Base-by-base conservation (phyloP, 2,329 filamentous ascomycete genomes). In the Thermothelomyces thermophilus region DNA sequence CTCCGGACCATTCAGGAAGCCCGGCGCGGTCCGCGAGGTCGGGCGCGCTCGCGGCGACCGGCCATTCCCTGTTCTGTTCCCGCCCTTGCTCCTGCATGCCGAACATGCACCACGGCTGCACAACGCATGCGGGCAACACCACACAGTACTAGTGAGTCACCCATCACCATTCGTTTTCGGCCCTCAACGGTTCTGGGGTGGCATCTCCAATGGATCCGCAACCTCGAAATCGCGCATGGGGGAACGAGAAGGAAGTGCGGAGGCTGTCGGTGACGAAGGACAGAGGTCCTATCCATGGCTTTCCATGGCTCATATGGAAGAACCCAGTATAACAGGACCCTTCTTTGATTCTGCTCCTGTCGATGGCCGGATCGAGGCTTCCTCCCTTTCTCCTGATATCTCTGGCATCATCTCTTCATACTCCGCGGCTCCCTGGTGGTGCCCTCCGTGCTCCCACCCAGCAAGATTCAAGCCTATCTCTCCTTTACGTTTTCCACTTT, bases 101-200 rank as follows among this genome's bases (percentile, higher is more conserved):
- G 46, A 40, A 50, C 33, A 46, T 55, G 52, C 51, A 45, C 41
- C n/a, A 46, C 46, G 35, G 43, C 44, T 56, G 53, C 51, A 46
- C 22, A 42, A 19, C 26, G 41, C 22, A 51, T 47, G 41, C 51
- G 37, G 47, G n/a, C n/a, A n/a, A n/a, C n/a, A n/a, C n/a, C n/a
- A n/a, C n/a, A n/a, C n/a, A n/a, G n/a, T n/a, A n/a, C 39, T 41
- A 33, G 51, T 65, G 63, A 66, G 56, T 66, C 64, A 66, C 60
- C 53, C 56, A 42, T 46, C 39, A 45, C 64, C 64, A 65, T 51
- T 66, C 62, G 51, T 58, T 62, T 50, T 53, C 45, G 35, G 46
- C 45, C 22, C 42, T 51, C 54, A 37, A 52, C 48, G 53, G 39
- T 52, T 37, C 5, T 55, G 45, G 58, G 46, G 63, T 56, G 28